Evolutionary conservation across 805 yeast genomes (phyloP), one percentile per base, ranked within the genome.

Genomic region (Teunomyces atbi): DNA sequence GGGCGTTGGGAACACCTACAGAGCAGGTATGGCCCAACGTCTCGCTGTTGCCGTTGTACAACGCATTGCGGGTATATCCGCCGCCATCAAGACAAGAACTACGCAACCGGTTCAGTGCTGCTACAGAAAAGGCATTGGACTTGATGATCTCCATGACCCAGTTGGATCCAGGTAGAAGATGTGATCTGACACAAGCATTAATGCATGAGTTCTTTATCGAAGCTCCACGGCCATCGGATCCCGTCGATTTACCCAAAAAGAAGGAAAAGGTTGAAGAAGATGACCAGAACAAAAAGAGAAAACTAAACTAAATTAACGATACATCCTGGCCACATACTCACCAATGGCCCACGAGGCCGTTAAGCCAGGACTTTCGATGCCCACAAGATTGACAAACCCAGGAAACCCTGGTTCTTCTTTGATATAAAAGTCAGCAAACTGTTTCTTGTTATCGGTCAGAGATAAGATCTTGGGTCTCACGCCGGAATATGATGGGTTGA

Each of bases 1-100:
- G 88, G 59, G 99, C 98, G 0, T 68, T 92, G 48, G 99, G 99
- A 0, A 91, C 99, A 0, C 99, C 99, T 4, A 87, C 96, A 0
- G 97, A 91, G 54, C 82, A 77, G 27, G 82, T 74, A 2, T 94
- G 99, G 99, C 96, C 96, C 0, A 87, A 89, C 41, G 95, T 92
- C 2, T 79, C 91, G 1, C 73, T 79, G 48, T 74, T 94, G 42
- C 94, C 96, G 0, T 73, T 81, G 21, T 94, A 88, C 61, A 81
- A 85, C 57, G 81, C 88, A 30, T 68, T 87, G 51, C 79, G 81
- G 36, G 78, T 83, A 21, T 91, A 87, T 60, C 96, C 97, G 3
- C 83, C 83, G 12, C 97, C 97, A 0, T 77, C 90, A 0, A 72
- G 88, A 51, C 82, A 77, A 46, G 97, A 91, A 64, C 69, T 90